Percentiles rank a stretch among this genome's conserved stretches.
These are phyloP conservation scores for Exophiala spinifera DNA, from an alignment of 2,329 filamentous ascomycete genomes.

Conservation along the genomic window DNA sequence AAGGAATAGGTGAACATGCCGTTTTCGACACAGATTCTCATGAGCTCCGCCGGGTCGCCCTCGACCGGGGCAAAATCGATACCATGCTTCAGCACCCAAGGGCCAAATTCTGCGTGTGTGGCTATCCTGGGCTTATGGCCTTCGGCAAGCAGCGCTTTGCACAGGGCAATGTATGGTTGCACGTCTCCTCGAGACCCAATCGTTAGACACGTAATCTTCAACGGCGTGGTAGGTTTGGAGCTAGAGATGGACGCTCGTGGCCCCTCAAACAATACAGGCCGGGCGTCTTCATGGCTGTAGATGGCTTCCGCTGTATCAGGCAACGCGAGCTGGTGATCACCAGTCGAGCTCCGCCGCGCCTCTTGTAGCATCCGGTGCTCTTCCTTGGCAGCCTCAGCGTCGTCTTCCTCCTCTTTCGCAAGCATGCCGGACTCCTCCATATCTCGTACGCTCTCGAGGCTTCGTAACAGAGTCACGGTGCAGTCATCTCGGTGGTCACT, in stretches of 20 bases:
- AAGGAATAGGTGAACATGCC: conserved; percentile 96
- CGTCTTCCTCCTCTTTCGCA: conserved; percentile 65
- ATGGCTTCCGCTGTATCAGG: conserved; percentile 28
- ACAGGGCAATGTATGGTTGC: conserved; percentile 94
- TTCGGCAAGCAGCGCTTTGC: conserved; percentile 82
- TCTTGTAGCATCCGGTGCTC: conserved; percentile 79
- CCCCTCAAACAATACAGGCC: conserved; percentile 71
- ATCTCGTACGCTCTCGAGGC: conserved; percentile 68
- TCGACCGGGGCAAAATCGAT: conserved; percentile 88
- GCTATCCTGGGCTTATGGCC: conserved; percentile 85
- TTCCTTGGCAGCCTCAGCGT: conserved; percentile 70
- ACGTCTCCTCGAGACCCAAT: conserved; percentile 96
- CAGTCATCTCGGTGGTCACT: conserved; percentile 83
- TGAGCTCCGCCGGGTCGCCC: conserved; percentile 88
- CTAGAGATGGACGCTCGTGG: conserved; percentile 81
- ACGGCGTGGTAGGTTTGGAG: conserved; percentile 76
- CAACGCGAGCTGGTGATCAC: conserved; percentile 29
- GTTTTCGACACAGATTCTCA: conserved; percentile 94
- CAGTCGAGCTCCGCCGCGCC: conserved; percentile 56
- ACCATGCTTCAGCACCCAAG: conserved; percentile 86
- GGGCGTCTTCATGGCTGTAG: conserved; percentile 36
- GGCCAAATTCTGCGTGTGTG: conserved; percentile 84
- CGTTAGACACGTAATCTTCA: conserved; percentile 87
- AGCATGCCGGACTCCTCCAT: conserved; percentile 68
- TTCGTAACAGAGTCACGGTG: conserved; percentile 72